Conservation (phyloP, 345 rosid genomes). For the Euphorbia lathyris region DNA sequence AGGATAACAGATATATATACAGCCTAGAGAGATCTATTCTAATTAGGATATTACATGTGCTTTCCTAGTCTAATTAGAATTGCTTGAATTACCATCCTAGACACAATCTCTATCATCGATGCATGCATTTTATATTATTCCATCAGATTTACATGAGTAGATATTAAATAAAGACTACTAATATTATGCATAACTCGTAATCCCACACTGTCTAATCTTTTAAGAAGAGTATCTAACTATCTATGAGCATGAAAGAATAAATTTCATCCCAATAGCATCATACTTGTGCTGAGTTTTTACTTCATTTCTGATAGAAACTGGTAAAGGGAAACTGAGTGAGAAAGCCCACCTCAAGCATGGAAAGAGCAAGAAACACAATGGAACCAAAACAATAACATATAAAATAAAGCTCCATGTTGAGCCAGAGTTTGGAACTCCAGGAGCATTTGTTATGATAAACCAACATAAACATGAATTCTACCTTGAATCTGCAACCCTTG, state of each 20-base stretch:
- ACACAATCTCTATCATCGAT: too few relatives aligned
- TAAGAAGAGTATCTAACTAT: not conserved
- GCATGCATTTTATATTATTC: not conserved
- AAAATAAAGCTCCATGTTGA: slow-evolving; percentile 33
- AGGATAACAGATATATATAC: too few relatives aligned
- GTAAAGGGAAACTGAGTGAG: slow-evolving; percentile 44
- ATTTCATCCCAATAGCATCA: not conserved
- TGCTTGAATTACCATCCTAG: too few relatives aligned
- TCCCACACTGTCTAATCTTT: not conserved
- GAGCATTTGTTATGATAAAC: slow-evolving; percentile 44
- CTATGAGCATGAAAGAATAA: not conserved
- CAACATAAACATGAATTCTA: slow-evolving; percentile 46
- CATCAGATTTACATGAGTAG: not conserved
- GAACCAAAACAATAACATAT: slow-evolving; percentile 30
- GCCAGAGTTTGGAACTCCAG: slow-evolving; percentile 46
- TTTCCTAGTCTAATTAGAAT: too few relatives aligned
- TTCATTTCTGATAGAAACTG: slow-evolving; percentile 25
- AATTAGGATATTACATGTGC: too few relatives aligned
- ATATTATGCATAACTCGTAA: not conserved
- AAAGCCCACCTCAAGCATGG: slow-evolving; percentile 36
- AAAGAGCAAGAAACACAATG: slow-evolving; percentile 30
- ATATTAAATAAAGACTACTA: not conserved
- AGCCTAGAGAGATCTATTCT: too few relatives aligned
- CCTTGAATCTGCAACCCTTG: slow-evolving; percentile 43
- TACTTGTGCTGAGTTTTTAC: slow-evolving; percentile 9